Conservation (phyloP, 2,329 filamentous ascomycete species). For the Geosmithia putterillii region DNA sequence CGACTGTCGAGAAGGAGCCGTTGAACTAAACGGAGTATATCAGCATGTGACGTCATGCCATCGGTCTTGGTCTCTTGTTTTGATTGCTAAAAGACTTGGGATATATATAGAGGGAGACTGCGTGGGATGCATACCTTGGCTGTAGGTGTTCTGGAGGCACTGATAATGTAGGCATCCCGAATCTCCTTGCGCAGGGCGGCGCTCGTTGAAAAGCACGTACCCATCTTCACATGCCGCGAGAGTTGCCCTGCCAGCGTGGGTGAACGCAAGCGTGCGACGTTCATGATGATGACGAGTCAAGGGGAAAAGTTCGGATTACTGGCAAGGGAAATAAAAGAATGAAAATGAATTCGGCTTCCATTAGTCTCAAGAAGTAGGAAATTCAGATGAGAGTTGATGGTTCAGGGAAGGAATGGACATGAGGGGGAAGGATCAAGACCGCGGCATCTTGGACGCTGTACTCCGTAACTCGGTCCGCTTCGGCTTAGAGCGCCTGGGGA, state of each 20-base stretch:
- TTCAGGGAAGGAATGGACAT: slow-evolving; percentile 1
- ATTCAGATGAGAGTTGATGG: background rate
- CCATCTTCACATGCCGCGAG: slow-evolving; percentile 24
- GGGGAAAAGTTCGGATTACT: too few relatives aligned
- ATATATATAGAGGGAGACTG: background rate
- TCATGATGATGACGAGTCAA: slow-evolving; percentile 12
- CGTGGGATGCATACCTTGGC: slow-evolving; percentile 64
- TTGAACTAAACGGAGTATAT: slow-evolving; percentile 61
- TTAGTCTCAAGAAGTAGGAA: background rate
- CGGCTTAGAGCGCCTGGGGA: slow-evolving; percentile 22
- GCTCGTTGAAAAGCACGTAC: slow-evolving; percentile 34
- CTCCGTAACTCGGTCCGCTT: slow-evolving; percentile 17
- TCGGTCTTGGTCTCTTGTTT: too few relatives aligned
- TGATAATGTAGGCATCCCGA: slow-evolving; percentile 87
- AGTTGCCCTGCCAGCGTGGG: slow-evolving; percentile 20
- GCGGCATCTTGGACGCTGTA: background rate
- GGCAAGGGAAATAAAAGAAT: too few relatives aligned
- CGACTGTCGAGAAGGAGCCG: slow-evolving; percentile 71
- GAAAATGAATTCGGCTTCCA: too few relatives aligned
- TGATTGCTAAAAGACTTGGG: too few relatives aligned
- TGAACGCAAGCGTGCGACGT: slow-evolving; percentile 18
- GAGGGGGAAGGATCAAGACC: background rate
- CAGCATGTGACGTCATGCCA: background rate
- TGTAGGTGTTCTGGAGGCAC: slow-evolving; percentile 79
- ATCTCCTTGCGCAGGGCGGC: slow-evolving; percentile 49